phyloP scores from a whole-genome alignment of 2,329 filamentous ascomycete species.

The Trichophaea hybrida region DNA sequence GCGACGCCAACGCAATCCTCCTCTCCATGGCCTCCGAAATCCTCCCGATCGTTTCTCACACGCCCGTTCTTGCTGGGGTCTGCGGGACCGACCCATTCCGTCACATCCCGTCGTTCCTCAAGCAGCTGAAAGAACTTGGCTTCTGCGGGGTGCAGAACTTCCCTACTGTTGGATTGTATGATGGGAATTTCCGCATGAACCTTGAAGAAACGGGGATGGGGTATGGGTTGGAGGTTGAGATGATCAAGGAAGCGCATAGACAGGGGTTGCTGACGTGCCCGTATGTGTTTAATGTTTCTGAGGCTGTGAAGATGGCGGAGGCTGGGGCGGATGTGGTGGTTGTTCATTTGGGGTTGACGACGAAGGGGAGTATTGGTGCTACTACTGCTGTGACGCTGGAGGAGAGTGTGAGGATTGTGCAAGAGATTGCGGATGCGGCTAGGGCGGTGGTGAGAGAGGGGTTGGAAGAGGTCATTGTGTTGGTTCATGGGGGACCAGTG shows the following conservation, averaged over 20 bases:
- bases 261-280: slow-evolving; percentile 52
- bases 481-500: slow-evolving; percentile 59
- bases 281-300: slow-evolving; percentile 51
- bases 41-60: slow-evolving; percentile 47
- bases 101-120: slow-evolving; percentile 45
- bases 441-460: slow-evolving; percentile 35
- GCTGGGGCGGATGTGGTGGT: slow-evolving; percentile 49
- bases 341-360: slow-evolving; percentile 52
- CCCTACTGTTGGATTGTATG: slow-evolving; percentile 56
- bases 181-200: slow-evolving; percentile 51
- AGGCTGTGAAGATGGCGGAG: slow-evolving; percentile 46
- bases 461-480: slow-evolving; percentile 43
- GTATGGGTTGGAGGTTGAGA: slow-evolving; percentile 51
- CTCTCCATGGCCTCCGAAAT: slow-evolving; percentile 44
- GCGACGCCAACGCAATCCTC: slow-evolving; percentile 28
- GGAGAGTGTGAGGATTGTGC: slow-evolving; percentile 47
- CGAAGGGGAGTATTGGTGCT: slow-evolving; percentile 50
- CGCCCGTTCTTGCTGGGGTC: slow-evolving; percentile 55
- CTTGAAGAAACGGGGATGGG: slow-evolving; percentile 61
- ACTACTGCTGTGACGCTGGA: slow-evolving; percentile 47
- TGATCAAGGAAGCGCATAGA: slow-evolving; percentile 45
- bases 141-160: slow-evolving; percentile 62
- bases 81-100: slow-evolving; percentile 58
- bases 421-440: slow-evolving; percentile 50
- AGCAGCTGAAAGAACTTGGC: slow-evolving; percentile 45